These are phyloP conservation scores for Talaromyces sp. DNA, from an alignment of 2,329 filamentous ascomycete species.

Conservation along the genomic window DNA sequence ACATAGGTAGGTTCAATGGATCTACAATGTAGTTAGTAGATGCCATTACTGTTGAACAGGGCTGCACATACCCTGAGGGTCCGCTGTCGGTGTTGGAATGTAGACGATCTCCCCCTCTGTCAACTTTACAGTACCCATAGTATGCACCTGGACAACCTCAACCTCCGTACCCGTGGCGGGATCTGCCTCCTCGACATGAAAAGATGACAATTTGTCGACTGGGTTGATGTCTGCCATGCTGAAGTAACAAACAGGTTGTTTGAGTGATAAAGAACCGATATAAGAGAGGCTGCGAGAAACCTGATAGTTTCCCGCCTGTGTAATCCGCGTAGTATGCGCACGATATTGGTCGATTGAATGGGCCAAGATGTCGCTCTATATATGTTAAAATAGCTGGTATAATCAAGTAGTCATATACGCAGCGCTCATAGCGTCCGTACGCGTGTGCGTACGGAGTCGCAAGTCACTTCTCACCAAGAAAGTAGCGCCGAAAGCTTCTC, in stretches of 20 bases:
- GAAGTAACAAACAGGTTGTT: not conserved
- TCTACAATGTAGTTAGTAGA: slow-evolving; percentile 20
- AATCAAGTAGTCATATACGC: slow-evolving; percentile 2
- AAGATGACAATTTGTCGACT: slow-evolving; percentile 16
- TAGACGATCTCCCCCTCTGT: slow-evolving; percentile 34
- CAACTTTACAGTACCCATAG: slow-evolving; percentile 29
- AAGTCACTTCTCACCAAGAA: not conserved
- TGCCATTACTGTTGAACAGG: not conserved
- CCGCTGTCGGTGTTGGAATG: slow-evolving; percentile 34
- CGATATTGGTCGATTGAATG: not conserved
- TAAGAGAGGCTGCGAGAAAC: slow-evolving; percentile 12
- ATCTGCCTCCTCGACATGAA: slow-evolving; percentile 23
- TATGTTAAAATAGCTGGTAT: not conserved
- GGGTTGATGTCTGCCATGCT: slow-evolving; percentile 19
- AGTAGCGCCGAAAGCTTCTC: not conserved
- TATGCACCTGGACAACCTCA: slow-evolving; percentile 13
- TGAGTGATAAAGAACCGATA: not conserved
- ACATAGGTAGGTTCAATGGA: slow-evolving; percentile 29
- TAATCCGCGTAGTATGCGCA: not conserved
- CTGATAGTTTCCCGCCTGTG: slow-evolving; percentile 13
- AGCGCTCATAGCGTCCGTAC: slow-evolving; percentile 1
- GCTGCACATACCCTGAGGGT: slow-evolving; percentile 27
- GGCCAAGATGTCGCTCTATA: slow-evolving; percentile 7
- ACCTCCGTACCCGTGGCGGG: slow-evolving; percentile 10
- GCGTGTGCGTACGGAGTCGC: not conserved